These are phyloP conservation scores for Pneumocystis sp. DNA, from an alignment of 1,139 yeast species.

Conservation along the genomic window DNA sequence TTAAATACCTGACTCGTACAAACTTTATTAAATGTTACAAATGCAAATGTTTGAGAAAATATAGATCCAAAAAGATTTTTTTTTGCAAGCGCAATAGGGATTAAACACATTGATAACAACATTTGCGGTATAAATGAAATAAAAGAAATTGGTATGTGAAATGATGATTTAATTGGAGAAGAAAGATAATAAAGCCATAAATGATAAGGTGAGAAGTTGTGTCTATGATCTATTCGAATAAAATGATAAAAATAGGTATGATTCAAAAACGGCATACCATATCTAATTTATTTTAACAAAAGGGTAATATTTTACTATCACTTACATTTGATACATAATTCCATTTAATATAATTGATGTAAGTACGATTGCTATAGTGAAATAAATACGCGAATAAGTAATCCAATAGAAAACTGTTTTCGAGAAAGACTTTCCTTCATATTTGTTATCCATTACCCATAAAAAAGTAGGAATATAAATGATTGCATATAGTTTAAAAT, in stretches of 20 bases:
- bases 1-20: slow-evolving; percentile 53
- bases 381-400: neutral
- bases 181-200: slow-evolving; percentile 44
- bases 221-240: slow-evolving; percentile 77
- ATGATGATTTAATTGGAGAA: slow-evolving; percentile 19
- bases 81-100: slow-evolving; percentile 47
- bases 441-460: slow-evolving; percentile 29
- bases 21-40: slow-evolving; percentile 84
- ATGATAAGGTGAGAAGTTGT: slow-evolving; percentile 82
- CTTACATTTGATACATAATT: slow-evolving; percentile 10
- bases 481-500: slow-evolving; percentile 81
- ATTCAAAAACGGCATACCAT: slow-evolving; percentile 62
- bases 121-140: slow-evolving; percentile 76
- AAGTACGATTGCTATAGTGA: neutral
- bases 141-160: slow-evolving; percentile 11
- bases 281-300: slow-evolving; percentile 19
- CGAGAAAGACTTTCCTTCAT: slow-evolving; percentile 35
- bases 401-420: neutral
- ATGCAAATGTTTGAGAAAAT: slow-evolving; percentile 79
- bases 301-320: slow-evolving; percentile 1
- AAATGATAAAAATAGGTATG: slow-evolving; percentile 77
- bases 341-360: slow-evolving; percentile 5
- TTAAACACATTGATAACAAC: slow-evolving; percentile 37
- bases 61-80: slow-evolving; percentile 45
- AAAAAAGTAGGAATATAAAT: slow-evolving; percentile 55